Base-by-base conservation (phyloP, 2,329 filamentous ascomycete species). In the Aspergillus clavatus region DNA sequence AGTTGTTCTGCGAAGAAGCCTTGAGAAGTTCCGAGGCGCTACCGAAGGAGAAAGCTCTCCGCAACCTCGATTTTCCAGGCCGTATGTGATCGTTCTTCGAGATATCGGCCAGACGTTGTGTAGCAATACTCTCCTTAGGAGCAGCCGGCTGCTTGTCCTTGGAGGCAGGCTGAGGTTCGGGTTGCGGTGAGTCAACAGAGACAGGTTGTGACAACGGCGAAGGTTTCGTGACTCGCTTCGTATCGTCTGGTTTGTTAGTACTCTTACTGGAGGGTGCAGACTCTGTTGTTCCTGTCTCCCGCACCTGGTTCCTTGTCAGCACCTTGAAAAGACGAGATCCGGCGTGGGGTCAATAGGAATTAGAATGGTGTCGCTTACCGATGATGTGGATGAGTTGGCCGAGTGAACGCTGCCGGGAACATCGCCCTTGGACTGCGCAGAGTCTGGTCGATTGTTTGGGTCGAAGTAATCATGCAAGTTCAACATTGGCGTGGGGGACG, bases 31-130 rank as follows among this genome's bases (percentile, higher is more conserved):
- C 93, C 7, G 91, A 88, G 33, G 90, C 88, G 65, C 91, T 97
- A 40, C 93, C 90, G 69, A 98, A 98, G 0, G 93, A 98, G 60
- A 98, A 95, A 0, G 93, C 93, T 57, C 93, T 81, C 44, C 93
- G 82, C 48, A 98, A 75, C 54, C 90, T 79, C 2, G 86, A 87
- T 71, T 96, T 96, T 71, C 84, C 89, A 63, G 89, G 89, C 53
- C 83, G 79, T 62, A 81, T 86, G 22, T 75, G 74, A 43, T 88
- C 87, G 62, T 87, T 91, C 55, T 91, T 86, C 49, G 84, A 91
- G 45, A 97, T 77, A n/a, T 90, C 89, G 37, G 87, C 83, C 29
- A 97, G 78, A 46, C 94, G 89, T 66, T 89, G 84, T 11, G 87
- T 84, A 16, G 91, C 91, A 38, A 87, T 82, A 55, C 87, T 90